phyloP scores from a whole-genome alignment of 306 rosid genomes.

The Prunus davidiana region DNA sequence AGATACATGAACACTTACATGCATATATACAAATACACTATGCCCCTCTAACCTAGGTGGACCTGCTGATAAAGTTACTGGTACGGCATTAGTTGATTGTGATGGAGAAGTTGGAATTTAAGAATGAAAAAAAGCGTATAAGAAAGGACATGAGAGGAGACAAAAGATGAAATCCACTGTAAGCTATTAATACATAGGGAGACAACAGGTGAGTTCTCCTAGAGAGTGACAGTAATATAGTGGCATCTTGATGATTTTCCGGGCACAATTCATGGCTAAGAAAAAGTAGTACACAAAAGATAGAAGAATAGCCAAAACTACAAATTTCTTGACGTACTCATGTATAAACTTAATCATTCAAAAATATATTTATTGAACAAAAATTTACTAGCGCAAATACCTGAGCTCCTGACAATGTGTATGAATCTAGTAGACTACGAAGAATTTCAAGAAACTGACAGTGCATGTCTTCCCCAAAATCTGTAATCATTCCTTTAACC shows the following conservation, averaged over 20 bases:
- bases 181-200: neutral
- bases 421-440: slow-evolving; percentile 82
- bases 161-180: neutral
- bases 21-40: neutral
- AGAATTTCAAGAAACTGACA: slow-evolving; percentile 99
- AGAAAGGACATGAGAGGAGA: neutral
- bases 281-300: too few relatives aligned
- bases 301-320: neutral
- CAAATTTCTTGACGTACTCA: neutral
- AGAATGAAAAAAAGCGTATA: neutral
- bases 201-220: neutral
- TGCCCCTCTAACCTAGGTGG: neutral
- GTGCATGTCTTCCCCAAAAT: slow-evolving; percentile 90
- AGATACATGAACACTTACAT: neutral
- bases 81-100: neutral
- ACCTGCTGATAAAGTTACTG: neutral
- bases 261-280: neutral
- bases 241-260: neutral
- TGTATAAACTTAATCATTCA: neutral
- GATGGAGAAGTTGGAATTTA: neutral
- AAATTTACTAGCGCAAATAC: slow-evolving; percentile 29
- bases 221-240: neutral
- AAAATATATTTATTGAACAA: neutral
- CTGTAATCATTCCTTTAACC: slow-evolving; percentile 92
- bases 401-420: slow-evolving; percentile 85